These are phyloP conservation scores for Torulaspora gathmanii DNA, from an alignment of 805 yeast genomes.

Conservation along the genomic window DNA sequence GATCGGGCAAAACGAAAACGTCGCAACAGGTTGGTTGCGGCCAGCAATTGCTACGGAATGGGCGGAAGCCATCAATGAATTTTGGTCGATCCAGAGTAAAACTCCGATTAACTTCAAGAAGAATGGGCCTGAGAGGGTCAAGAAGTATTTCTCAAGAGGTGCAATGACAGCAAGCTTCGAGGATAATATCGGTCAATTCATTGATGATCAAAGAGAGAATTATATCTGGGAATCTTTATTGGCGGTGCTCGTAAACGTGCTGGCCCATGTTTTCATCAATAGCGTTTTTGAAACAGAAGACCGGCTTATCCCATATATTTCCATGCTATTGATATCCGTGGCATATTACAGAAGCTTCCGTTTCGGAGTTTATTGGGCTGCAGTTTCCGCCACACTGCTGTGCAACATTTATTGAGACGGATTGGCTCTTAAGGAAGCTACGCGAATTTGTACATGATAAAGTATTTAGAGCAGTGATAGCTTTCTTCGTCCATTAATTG, in stretches of 20 bases:
- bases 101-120: slow-evolving; percentile 15
- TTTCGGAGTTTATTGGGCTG: slow-evolving; percentile 17
- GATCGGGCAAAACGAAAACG: slow-evolving; percentile 25
- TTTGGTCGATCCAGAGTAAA: slow-evolving; percentile 29
- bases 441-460: not conserved
- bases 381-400: slow-evolving; percentile 6
- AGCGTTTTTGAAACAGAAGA: slow-evolving; percentile 10
- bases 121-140: slow-evolving; percentile 35
- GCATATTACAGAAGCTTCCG: slow-evolving; percentile 11
- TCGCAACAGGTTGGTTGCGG: slow-evolving; percentile 63
- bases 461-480: not conserved
- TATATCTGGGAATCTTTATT: slow-evolving; percentile 34
- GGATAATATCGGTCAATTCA: slow-evolving; percentile 32
- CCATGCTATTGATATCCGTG: slow-evolving; percentile 13
- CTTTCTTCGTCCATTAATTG: not conserved
- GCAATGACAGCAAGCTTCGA: slow-evolving; percentile 41
- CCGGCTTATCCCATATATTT: slow-evolving; percentile 15
- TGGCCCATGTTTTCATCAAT: slow-evolving; percentile 14
- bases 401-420: not conserved
- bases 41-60: slow-evolving; percentile 47
- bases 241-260: slow-evolving; percentile 11
- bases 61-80: slow-evolving; percentile 47
- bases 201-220: slow-evolving; percentile 21
- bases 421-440: not conserved
- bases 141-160: slow-evolving; percentile 35